Conservation (phyloP, 31 red algal species). For the Pterothamnion heteromorphum region DNA sequence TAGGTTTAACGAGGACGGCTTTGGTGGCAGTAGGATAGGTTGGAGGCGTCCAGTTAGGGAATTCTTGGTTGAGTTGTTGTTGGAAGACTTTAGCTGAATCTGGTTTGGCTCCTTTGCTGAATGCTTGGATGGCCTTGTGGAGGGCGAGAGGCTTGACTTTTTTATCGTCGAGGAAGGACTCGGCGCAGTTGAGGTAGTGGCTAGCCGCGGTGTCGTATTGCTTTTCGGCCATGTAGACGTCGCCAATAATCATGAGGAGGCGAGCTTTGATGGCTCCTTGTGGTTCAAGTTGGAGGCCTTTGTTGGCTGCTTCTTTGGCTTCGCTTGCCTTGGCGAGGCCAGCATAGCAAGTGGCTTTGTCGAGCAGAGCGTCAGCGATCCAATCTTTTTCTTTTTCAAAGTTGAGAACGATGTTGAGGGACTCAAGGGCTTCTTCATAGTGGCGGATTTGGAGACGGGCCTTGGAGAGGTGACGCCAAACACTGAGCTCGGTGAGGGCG, state of each 20-base stretch:
- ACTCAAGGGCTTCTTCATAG: background rate
- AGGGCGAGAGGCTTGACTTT: no score
- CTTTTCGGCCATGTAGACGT: background rate
- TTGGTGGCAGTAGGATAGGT: no score
- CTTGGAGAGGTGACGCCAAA: background rate
- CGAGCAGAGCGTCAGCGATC: background rate
- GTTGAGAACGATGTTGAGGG: conserved; percentile 1
- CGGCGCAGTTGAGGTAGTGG: background rate
- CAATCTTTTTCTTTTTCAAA: background rate
- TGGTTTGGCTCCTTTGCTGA: no score
- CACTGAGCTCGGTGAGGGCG: background rate
- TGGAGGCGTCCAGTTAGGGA: no score
- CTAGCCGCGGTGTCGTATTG: background rate
- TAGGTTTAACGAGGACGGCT: no score
- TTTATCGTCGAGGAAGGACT: no score
- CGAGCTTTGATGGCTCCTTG: background rate
- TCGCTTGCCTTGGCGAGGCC: background rate
- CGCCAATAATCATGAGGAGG: background rate
- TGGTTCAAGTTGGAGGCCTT: background rate
- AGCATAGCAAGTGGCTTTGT: background rate
- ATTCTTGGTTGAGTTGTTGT: no score
- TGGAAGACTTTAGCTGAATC: no score
- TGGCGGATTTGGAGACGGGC: background rate
- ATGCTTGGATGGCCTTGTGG: no score
- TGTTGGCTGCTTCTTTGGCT: background rate